Base-by-base conservation (phyloP, 169 alveolate species). In the Cryptosporidium sp. region DNA sequence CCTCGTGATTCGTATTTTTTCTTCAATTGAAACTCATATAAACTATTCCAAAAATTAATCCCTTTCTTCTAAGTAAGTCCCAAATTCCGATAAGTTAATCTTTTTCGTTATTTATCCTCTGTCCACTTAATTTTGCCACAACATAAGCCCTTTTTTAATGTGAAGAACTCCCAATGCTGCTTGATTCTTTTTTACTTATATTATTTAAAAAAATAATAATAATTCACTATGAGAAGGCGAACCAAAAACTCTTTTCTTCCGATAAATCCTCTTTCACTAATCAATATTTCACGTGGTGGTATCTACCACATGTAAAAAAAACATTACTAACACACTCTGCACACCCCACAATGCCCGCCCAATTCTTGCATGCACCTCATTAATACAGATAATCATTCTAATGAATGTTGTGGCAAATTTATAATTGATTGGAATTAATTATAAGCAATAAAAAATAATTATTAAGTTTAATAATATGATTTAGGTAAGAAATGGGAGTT, bases 281-380 rank as follows among this genome's bases (percentile, higher is more conserved):
- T 48, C 85, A 71, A 45, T 71, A 65, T 70, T 73, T 73, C 86
- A 73, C 86, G 86, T 52, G 86, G 43, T 73, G 86, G 86, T 73
- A 73, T 73, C 86, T 73, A 29, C 86, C 86, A 73, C 86, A 73
- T 73, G 86, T 73, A 73, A 73, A 73, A n/a, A 48, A 52, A 73
- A 43, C 68, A 51, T 73, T 73, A 52, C 86, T 59, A 73, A 73
- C 86, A 73, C 71, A 73, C 86, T 73, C 14, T 73, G 86, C 86
- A 73, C 86, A 73, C 86, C 86, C 86, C 86, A 73, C 86, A 73
- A 16, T 29, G 51, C 43, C 71, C 86, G 86, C 86, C 71, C 51
- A 31, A 33, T 8, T 8, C 31, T 52, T 73, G 55, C 86, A 73
- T 73, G 86, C 86, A 73, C 71, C 69, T 55, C 67, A 55, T 37